Percentiles rank a stretch among this genome's conserved stretches.
phyloP scores from a whole-genome alignment of 306 rosid genomes.

The Cucumis hystrix region DNA sequence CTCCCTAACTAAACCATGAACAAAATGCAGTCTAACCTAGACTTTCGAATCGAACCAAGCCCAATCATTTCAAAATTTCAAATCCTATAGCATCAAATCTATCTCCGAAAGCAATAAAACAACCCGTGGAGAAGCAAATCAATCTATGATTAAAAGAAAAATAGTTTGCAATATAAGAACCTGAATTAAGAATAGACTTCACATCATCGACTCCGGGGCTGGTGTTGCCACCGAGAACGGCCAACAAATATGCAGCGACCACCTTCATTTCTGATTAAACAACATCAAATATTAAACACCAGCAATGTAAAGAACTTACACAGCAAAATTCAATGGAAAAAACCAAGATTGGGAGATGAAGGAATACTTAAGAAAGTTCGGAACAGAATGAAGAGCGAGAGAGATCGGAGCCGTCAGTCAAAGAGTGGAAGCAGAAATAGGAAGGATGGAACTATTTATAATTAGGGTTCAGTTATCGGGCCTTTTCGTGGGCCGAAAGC shows the following conservation, averaged over 20 bases:
- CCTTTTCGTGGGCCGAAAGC: background rate
- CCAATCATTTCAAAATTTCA: background rate
- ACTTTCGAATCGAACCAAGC: background rate
- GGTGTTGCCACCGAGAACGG: constrained; percentile 46
- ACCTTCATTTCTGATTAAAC: constrained; percentile 39
- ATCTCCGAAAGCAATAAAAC: background rate
- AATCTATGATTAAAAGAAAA: background rate
- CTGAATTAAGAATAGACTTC: constrained; percentile 29
- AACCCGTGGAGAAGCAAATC: background rate
- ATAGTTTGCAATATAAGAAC: background rate
- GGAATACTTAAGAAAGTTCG: background rate
- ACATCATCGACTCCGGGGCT: constrained; percentile 25
- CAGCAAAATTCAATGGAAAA: too few relatives aligned
- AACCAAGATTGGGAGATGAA: background rate
- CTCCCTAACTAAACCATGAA: background rate
- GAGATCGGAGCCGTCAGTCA: background rate
- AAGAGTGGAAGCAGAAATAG: background rate
- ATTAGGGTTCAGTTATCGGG: background rate
- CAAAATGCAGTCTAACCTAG: background rate
- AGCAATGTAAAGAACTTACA: background rate
- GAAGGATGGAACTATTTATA: background rate
- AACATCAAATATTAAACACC: background rate
- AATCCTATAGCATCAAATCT: background rate
- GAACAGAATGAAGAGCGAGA: background rate
- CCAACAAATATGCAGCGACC: constrained; percentile 46